A percentile compares a stretch with the other conserved stretches of the same genome.
Evolutionary conservation across 2,329 filamentous ascomycete species (phyloP).

Genomic region (Clarireedia paspali): DNA sequence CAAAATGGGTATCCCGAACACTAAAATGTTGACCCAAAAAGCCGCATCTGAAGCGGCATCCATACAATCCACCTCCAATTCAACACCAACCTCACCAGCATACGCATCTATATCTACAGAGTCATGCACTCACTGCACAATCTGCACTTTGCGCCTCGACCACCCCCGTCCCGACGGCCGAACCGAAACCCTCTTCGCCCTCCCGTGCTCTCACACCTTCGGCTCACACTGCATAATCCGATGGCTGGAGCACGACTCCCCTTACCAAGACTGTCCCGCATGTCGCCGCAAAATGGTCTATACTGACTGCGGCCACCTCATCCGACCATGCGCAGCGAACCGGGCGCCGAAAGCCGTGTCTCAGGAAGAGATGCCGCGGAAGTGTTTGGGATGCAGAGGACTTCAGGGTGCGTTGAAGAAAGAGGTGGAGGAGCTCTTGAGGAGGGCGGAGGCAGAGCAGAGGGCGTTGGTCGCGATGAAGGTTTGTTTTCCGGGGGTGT

Average conservation of each 20-base stretch:
- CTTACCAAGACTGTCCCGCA: conserved; percentile 20
- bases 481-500: conserved; percentile 12
- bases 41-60: too few relatives aligned
- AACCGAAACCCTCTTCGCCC: conserved; percentile 14
- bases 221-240: conserved; percentile 21
- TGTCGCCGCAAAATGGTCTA: conserved; percentile 24
- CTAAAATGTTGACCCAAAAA: too few relatives aligned
- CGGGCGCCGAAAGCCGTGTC: conserved; percentile 8
- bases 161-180: conserved; percentile 8
- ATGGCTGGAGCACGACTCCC: conserved; percentile 21
- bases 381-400: conserved; percentile 20
- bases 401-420: conserved; percentile 8
- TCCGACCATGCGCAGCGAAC: conserved; percentile 11
- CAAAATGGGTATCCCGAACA: too few relatives aligned
- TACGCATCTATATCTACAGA: too few relatives aligned
- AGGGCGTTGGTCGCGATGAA: conserved; percentile 13
- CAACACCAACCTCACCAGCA: too few relatives aligned
- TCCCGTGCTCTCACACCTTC: conserved; percentile 25
- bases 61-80: too few relatives aligned
- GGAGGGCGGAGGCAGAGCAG: conserved; percentile 10
- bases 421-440: conserved; percentile 10
- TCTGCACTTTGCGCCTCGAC: conserved; percentile 16
- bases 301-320: conserved; percentile 18
- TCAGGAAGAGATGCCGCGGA: conserved; percentile 18
- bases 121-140: conserved; percentile 11